A percentile compares a stretch with the other conserved stretches of the same genome.
phyloP scores from a whole-genome alignment of 129 eudicot species.

The sunflower (Helianthus annuus) region HanXRQr2.0-SUNRISE NC_035447.2:101463065-101463564 shows the following conservation, averaged over 20 bases:
- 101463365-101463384: too few relatives aligned
- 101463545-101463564: too few relatives aligned
- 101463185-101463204: constrained; percentile 28
- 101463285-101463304: neutral
- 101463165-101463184: constrained; percentile 51
- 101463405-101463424: too few relatives aligned
- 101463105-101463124: constrained; percentile 30
- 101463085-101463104: constrained; percentile 23
- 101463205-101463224: constrained; percentile 4
- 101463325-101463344: too few relatives aligned
- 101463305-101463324: neutral
- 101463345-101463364: too few relatives aligned
- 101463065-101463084: constrained; percentile 23
- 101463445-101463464: too few relatives aligned
- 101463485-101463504: too few relatives aligned
- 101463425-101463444: too few relatives aligned
- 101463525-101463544: too few relatives aligned
- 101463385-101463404: too few relatives aligned
- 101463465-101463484: too few relatives aligned
- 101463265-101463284: neutral
- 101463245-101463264: neutral
- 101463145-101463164: constrained; percentile 43
- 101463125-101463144: constrained; percentile 25
- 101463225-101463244: neutral
- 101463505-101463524: too few relatives aligned